Base-by-base conservation (phyloP, 2,329 filamentous ascomycete species). In the Penicillium fuscoglaucum region DNA sequence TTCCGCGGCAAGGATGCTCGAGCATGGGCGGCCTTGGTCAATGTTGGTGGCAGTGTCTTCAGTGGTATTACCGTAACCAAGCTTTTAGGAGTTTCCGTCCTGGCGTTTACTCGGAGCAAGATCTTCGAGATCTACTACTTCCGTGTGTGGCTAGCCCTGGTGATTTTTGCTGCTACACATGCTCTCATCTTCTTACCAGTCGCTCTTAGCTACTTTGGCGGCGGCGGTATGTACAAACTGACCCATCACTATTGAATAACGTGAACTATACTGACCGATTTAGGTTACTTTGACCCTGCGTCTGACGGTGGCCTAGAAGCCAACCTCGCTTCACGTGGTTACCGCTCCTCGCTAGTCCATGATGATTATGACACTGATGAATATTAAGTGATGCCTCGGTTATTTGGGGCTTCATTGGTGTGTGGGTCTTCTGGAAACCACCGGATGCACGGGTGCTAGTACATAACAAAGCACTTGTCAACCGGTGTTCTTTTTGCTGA, bases 51-150 rank as follows among this genome's bases (percentile, higher is more conserved):
- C 6, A 95, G 90, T 46, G 96, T 99, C 13, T 96, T 99, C 70
- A 96, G 90, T 33, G 95, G 95, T 2, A 99, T 99, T 73, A 98
- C 93, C 0, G 82, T 99, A 52, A 99, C 95, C 2, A 99, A 99
- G 77, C 83, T 99, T 1, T 80, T 99, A 2, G 95, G 95, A 4
- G 93, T 99, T 0, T 88, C 84, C 46, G 95, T 99, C 37, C 81
- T 99, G 21, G 95, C 95, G 0, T 99, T 97, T 70, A 99, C 95
- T 8, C 82, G 90, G 52, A 96, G 91, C 75, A 99, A 98, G 84
- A 99, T 99, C 71, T 99, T 99, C 69, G 96, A 99, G 79, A 91
- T 99, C 58, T 99, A 99, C 78, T 99, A 99, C 77, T 99, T 99
- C 83, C 85, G 95, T 44, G 90, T 99, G 44, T 99, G 95, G 95